Base-by-base conservation (phyloP, 106 monocot genomes). In the Acorus gramineus region DNA sequence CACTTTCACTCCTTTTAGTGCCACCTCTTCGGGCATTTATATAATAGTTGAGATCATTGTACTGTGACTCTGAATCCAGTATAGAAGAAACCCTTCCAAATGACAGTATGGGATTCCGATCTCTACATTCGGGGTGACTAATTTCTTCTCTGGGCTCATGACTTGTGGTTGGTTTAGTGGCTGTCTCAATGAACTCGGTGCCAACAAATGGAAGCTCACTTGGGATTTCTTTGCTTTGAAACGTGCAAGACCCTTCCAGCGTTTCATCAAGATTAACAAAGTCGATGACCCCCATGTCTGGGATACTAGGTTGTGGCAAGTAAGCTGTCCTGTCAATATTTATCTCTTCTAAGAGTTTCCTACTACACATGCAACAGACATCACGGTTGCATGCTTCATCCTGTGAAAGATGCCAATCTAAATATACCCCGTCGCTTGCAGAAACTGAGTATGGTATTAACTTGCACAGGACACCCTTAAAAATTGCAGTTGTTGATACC, bases 391-490 rank as follows among this genome's bases (percentile, higher is more conserved):
- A 96, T 53, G 60, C 48, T 4, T 68, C 85, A 74, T 90, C 80
- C 28, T 79, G 50, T 67, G 83, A 76, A 44, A 67, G 87, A 85
- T 96, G 95, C 95, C 95, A 96, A 77, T 96, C 95, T 73, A 96
- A 73, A 65, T 87, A 96, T 72, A 96, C 75, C 52, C 73, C 82
- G 77, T 96, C 95, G 67, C 74, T 66, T 44, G 80, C 85, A 52
- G 95, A 81, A 43, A 79, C 63, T 56, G 82, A 53, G 63, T 80
- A 74, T 49, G 85, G 78, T 73, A 79, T 80, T 12, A 82, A 60
- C 52, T 61, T 13, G 73, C 53, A 54, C 46, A 96, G 68, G 60
- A 83, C 46, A 62, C 80, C 69, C 55, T 65, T 67, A 65, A 85
- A 28, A 64, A 77, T 63, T 8, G 49, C 42, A 56, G 11, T 59